Conservation (phyloP, 2,329 filamentous ascomycete genomes). For the Biscogniauxia marginata region DNA sequence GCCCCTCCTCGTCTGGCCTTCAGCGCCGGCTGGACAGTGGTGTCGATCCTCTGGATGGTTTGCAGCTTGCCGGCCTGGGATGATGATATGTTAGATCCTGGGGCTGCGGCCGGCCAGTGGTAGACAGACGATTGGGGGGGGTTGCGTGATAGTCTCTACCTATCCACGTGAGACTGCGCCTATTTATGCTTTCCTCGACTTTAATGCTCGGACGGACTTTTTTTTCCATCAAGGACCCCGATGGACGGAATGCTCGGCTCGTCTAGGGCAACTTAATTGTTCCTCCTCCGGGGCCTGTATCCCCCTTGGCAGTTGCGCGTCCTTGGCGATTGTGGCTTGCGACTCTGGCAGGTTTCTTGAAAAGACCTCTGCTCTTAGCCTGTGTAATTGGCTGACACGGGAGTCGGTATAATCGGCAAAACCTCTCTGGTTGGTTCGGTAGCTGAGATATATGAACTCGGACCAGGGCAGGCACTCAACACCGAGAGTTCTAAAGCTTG, state of each 20-base stretch:
- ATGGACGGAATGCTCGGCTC: neutral
- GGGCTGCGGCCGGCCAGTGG: neutral
- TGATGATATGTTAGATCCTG: neutral
- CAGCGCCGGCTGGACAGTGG: neutral
- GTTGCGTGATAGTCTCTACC: neutral
- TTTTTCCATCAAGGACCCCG: neutral
- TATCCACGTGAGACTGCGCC: neutral
- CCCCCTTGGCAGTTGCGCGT: neutral
- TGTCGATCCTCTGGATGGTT: neutral
- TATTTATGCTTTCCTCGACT: neutral
- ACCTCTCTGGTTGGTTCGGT: neutral
- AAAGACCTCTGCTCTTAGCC: neutral
- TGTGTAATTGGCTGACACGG: neutral
- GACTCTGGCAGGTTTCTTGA: neutral
- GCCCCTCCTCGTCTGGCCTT: neutral
- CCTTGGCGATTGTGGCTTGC: neutral
- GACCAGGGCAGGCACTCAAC: neutral
- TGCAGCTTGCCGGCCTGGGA: neutral
- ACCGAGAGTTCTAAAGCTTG: neutral
- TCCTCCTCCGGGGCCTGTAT: neutral
- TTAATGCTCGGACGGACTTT: neutral
- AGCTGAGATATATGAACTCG: neutral
- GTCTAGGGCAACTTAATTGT: neutral
- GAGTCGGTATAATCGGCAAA: neutral
- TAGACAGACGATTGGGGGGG: neutral